phyloP scores from a whole-genome alignment of 352 stramenopile genomes.

The Pythium catenulatum region DNA sequence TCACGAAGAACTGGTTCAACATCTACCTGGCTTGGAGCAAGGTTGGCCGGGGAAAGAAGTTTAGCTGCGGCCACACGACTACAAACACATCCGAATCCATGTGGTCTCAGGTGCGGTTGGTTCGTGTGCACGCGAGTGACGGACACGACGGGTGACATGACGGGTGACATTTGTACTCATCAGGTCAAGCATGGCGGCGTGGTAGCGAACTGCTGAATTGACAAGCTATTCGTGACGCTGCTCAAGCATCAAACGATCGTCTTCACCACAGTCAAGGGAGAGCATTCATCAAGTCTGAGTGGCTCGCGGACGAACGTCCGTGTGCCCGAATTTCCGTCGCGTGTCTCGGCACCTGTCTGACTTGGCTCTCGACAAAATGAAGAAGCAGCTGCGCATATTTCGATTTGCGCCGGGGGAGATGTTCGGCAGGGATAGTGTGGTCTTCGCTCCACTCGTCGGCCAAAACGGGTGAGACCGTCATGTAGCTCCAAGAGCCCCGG shows the following conservation, averaged over 20 bases:
- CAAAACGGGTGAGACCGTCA: background rate
- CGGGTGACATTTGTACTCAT: background rate
- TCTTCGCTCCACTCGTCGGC: background rate
- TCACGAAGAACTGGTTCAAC: background rate
- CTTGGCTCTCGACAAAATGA: background rate
- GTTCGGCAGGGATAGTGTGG: background rate
- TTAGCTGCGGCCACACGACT: slow-evolving; percentile 35
- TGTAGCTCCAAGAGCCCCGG: background rate
- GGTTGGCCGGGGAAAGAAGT: background rate
- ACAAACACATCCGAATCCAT: slow-evolving; percentile 17
- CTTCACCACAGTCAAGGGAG: background rate
- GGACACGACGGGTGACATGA: too few species aligned
- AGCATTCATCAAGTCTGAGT: background rate
- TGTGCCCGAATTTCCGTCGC: background rate
- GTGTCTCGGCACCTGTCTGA: background rate
- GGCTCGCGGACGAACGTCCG: background rate
- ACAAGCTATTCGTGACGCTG: background rate
- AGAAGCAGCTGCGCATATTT: background rate
- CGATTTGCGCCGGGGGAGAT: background rate
- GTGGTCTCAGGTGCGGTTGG: slow-evolving; percentile 22
- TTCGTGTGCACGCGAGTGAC: too few species aligned
- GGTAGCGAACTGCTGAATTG: background rate
- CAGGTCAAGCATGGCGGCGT: background rate
- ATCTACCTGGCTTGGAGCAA: slow-evolving; percentile 5
- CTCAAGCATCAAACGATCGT: background rate